Evolutionary conservation across 2,329 filamentous ascomycete species (phyloP), one percentile per base, ranked within the genome.

Genomic region (Coniochaeta sp.): DNA sequence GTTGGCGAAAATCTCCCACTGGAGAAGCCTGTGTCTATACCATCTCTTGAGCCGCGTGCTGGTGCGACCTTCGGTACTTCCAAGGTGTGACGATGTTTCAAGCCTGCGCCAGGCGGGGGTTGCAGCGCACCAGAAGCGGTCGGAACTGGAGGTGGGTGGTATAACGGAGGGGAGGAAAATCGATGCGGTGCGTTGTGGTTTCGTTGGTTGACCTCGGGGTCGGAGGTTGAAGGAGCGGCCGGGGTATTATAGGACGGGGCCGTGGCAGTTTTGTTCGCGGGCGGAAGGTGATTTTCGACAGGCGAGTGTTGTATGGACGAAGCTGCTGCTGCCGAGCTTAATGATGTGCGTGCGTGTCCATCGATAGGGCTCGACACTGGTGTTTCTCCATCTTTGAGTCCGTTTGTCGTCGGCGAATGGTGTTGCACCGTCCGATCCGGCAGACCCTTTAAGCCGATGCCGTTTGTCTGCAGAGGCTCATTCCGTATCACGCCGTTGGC

Each of bases 71-170:
- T 88, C 7, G 91, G 91, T 0, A 96, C 89, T 67, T 96, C 90
- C 24, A 96, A 77, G 0, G 90, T 96, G 69, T 96, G 87, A 57
- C 91, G 83, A 55, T 96, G 89, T 66, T 87, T 86, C 48, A 92
- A 72, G 51, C 81, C 78, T 18, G 79, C 69, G 28, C 75, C 72
- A 13, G 76, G 74, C 8, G 81, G 73, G 33, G 83, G 76, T 42
- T 76, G 66, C 53, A 76, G 70, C 3, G 69, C 65, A 30, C 71
- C 71, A n/a, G 80, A 77, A 1, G 45, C 24, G 12, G 76, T 72
- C 27, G 70, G 64, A 27, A 66, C 67, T 32, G 68, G 61, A 49
- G 68, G 65, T 24, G 69, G 63, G 51, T 71, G 70, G 59, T 82
- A 81, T 61, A 80, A 62, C 49, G 85, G 76, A 9, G 86, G 83